A percentile compares a stretch with the other conserved stretches of the same genome.
Evolutionary conservation across 192 early-diverging fungal species (phyloP).

Genomic region (Rhizoclosmatium globosum): DNA sequence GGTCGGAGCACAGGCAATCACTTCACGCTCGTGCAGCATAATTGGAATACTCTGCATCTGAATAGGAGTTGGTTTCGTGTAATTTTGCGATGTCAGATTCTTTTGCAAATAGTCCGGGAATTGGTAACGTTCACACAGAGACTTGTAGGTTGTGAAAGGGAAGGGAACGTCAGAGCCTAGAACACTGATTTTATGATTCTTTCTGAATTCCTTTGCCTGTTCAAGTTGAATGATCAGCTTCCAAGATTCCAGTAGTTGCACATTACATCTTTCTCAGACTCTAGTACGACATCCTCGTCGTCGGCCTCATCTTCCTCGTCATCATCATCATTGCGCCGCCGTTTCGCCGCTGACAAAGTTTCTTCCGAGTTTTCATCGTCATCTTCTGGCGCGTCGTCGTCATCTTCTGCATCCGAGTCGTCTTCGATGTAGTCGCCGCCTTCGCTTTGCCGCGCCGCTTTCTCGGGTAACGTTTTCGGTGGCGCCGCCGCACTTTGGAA

Average conservation of each 20-base stretch:
- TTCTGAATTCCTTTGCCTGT: constrained; percentile 70
- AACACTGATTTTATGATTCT: constrained; percentile 78
- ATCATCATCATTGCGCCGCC: neutral
- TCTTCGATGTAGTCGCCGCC: constrained; percentile 9
- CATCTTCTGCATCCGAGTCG: constrained; percentile 3
- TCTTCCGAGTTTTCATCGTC: neutral
- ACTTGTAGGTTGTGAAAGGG: constrained; percentile 83
- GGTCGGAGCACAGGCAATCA: constrained; percentile 97
- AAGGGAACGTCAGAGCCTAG: constrained; percentile 88
- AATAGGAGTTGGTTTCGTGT: constrained; percentile 84
- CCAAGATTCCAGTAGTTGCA: constrained; percentile 10
- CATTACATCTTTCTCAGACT: constrained; percentile 13
- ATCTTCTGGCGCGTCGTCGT: constrained; percentile 2
- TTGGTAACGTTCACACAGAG: constrained; percentile 71
- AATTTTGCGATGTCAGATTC: constrained; percentile 75
- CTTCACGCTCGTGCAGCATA: constrained; percentile 87
- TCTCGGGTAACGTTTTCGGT: neutral
- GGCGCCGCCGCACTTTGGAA: constrained; percentile 29
- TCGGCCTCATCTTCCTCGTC: constrained; percentile 16
- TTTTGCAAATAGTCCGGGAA: constrained; percentile 75
- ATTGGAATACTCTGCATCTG: constrained; percentile 95
- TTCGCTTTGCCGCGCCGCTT: neutral
- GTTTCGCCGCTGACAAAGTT: neutral
- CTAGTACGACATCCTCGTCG: constrained; percentile 10
- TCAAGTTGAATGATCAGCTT: constrained; percentile 5